phyloP scores from a whole-genome alignment of 306 rosid genomes.

The Ormosia emarginata region DNA sequence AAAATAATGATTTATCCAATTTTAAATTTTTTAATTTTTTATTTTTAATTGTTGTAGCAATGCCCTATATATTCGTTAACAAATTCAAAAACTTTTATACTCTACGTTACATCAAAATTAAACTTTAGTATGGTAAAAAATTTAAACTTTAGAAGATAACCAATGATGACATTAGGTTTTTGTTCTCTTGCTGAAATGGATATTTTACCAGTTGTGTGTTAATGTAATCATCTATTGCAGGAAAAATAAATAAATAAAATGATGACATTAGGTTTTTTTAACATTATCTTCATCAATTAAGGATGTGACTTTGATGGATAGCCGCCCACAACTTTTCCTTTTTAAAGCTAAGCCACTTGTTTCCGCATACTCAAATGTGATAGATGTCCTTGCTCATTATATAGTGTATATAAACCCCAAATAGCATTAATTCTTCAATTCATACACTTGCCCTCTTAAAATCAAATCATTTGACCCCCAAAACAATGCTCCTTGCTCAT shows the following conservation, averaged over 20 bases:
- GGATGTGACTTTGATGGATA: not conserved
- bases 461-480: not conserved
- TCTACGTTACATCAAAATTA: too few species aligned
- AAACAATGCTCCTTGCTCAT: not conserved
- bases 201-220: too few species aligned
- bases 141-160: too few species aligned
- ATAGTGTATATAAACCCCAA: slow-evolving; percentile 17
- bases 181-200: too few species aligned
- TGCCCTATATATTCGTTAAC: too few species aligned
- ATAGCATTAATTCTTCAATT: not conserved
- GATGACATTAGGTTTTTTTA: not conserved
- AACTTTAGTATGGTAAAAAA: too few species aligned
- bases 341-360: not conserved
- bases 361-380: not conserved
- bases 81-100: too few species aligned
- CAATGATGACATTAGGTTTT: not conserved
- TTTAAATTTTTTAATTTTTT: too few species aligned
- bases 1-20: too few species aligned
- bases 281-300: not conserved
- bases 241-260: too few species aligned
- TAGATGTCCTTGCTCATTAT: not conserved
- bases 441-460: not conserved
- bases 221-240: too few species aligned
- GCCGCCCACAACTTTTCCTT: not conserved
- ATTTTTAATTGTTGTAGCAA: too few species aligned